These are phyloP conservation scores for Trichoderma sp. DNA, from an alignment of 2,329 filamentous ascomycete genomes.

Conservation along the genomic window DNA sequence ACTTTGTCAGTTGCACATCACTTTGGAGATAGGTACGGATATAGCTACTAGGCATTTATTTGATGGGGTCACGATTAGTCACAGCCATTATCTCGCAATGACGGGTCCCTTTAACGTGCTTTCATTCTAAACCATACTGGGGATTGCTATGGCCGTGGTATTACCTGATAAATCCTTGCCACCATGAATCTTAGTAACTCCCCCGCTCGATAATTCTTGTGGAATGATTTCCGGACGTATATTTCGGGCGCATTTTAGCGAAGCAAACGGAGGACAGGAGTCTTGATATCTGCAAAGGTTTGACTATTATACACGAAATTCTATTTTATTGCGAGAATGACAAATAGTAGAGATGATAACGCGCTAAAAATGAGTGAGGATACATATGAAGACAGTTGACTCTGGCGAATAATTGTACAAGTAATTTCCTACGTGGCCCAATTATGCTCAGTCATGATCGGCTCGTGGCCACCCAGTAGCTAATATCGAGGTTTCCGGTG, in stretches of 20 bases:
- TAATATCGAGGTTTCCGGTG: not conserved
- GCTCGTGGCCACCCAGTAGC: not conserved
- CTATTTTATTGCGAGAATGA: not conserved
- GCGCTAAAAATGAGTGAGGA: not conserved
- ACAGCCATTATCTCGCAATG: slow-evolving; percentile 10
- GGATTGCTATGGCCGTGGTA: too few species aligned
- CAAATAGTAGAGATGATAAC: not conserved
- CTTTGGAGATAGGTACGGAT: not conserved
- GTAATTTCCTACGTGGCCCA: not conserved
- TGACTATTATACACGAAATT: not conserved
- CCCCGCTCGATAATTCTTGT: not conserved
- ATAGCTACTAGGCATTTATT: not conserved
- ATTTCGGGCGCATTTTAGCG: not conserved
- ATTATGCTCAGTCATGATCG: too few species aligned
- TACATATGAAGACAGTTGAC: not conserved
- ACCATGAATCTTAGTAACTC: not conserved
- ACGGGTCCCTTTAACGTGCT: slow-evolving; percentile 20
- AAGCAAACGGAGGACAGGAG: not conserved
- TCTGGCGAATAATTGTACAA: not conserved
- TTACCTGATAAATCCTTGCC: not conserved
- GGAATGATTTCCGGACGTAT: not conserved
- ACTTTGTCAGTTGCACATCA: not conserved
- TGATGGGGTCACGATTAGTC: not conserved
- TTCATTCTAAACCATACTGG: not conserved
- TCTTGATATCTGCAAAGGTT: not conserved